Evolutionary conservation across 306 rosid species (phyloP).

Genomic region (Lagenaria siceraria): DNA sequence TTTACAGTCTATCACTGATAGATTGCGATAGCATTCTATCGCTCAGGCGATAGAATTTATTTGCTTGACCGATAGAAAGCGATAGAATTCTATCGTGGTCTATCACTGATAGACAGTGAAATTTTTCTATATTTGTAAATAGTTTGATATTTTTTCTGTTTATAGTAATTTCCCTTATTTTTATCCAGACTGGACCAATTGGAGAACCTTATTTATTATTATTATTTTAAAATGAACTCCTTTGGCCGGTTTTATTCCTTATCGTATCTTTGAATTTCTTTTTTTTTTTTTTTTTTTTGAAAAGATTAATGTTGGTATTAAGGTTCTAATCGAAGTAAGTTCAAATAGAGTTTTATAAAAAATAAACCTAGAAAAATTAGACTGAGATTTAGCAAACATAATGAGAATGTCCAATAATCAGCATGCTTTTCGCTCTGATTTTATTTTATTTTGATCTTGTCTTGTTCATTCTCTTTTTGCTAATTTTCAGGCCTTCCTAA

Average conservation of each 20-base stretch:
- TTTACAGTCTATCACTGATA: too few species aligned
- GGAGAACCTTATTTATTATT: neutral
- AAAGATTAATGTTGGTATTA: neutral
- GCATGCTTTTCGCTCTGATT: neutral
- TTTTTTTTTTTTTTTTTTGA: neutral
- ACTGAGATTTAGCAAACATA: neutral
- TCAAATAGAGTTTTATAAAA: neutral
- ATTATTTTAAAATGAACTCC: neutral
- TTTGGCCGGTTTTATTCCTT: neutral
- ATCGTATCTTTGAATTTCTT: neutral
- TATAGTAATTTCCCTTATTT: too few species aligned
- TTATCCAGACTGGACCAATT: neutral
- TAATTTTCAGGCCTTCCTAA: constrained; percentile 43
- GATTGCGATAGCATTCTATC: too few species aligned
- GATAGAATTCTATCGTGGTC: too few species aligned
- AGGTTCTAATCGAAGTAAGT: neutral
- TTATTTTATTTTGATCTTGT: neutral
- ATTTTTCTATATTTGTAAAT: too few species aligned
- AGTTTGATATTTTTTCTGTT: too few species aligned
- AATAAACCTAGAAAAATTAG: neutral
- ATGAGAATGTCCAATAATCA: neutral
- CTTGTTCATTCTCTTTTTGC: neutral
- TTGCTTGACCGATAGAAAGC: too few species aligned
- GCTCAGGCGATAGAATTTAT: too few species aligned
- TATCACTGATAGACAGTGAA: too few species aligned